Evolutionary conservation across 2,329 filamentous ascomycete genomes (phyloP), one percentile per base, ranked within the genome.

Genomic region (Hyphodiscus sp.): DNA sequence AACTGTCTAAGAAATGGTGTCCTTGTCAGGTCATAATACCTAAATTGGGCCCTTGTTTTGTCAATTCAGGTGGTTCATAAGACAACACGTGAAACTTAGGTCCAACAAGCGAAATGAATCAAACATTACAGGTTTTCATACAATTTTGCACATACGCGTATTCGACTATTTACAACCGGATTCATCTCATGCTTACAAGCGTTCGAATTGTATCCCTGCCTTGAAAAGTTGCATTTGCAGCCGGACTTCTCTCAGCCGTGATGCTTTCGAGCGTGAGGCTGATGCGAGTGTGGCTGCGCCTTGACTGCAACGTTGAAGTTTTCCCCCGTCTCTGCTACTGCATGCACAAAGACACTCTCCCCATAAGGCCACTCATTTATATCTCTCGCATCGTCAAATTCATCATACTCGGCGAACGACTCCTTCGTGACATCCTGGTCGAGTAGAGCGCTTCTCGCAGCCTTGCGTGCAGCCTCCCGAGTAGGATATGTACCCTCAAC

Each of bases 341-440:
- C 74, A 54, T 74, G 74, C 15, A 73, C 69, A 1, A 74, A 53
- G 2, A 72, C 69, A 20, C 76, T 71, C 16, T 74, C 72, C 5
- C 73, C 73, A 67, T 70, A 77, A 1, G 73, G 72, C 72, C 73
- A 75, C 52, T 72, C 55, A 2, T 56, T 63, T 20, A 58, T 48
- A 20, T 62, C 63, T 11, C 66, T 65, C 19, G 65, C 63, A 7
- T 18, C 20, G 23, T 47, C 26, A n/a, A n/a, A 18, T 50, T 67
- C 64, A 42, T 72, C 69, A 47, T 70, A 72, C 60, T 73, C 64
- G 0, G 58, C 69, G 54, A 65, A 73, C 41, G 67, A 66, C 19
- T 67, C 66, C 61, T 69, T 69, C 16, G 53, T 65, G 38, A 67
- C 61, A 45, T 58, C 62, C 2, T 55, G 55, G 10, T 65, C 60